phyloP scores from a whole-genome alignment of 108 stramenopile species.

The Cyclostephanos invisitatus region DNA sequence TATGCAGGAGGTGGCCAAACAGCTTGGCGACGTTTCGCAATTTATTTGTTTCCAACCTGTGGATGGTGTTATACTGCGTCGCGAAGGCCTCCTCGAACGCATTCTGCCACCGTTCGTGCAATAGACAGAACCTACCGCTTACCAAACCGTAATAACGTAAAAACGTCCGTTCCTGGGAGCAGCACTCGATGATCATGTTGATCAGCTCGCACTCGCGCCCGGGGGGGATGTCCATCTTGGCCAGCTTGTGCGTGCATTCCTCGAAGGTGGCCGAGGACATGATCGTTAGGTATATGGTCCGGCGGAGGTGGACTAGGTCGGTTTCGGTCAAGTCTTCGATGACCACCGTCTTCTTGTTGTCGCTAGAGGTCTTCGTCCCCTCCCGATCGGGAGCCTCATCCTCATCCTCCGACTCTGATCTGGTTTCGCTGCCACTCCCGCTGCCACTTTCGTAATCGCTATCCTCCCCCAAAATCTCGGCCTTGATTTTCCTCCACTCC shows the following conservation, averaged over 20 bases:
- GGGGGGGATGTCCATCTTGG: slow-evolving; percentile 90
- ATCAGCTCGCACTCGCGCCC: slow-evolving; percentile 88
- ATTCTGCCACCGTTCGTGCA: slow-evolving; percentile 85
- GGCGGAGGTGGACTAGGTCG: slow-evolving; percentile 95
- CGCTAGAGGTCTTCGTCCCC: not conserved
- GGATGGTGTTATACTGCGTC: slow-evolving; percentile 91
- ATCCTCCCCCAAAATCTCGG: slow-evolving; percentile 93
- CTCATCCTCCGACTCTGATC: slow-evolving; percentile 60
- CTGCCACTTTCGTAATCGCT: slow-evolving; percentile 55
- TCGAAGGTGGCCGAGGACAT: slow-evolving; percentile 98
- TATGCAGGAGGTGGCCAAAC: slow-evolving; percentile 97
- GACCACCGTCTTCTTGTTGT: slow-evolving; percentile 47
- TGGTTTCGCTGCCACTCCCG: slow-evolving; percentile 46
- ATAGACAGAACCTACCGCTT: slow-evolving; percentile 92
- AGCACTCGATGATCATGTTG: slow-evolving; percentile 99
- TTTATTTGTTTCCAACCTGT: slow-evolving; percentile 98
- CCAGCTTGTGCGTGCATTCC: slow-evolving; percentile 98
- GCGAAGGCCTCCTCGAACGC: slow-evolving; percentile 88
- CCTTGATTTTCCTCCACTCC: slow-evolving; percentile 86
- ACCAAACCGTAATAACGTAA: slow-evolving; percentile 95
- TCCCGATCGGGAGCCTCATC: slow-evolving; percentile 54
- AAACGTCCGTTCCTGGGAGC: slow-evolving; percentile 96
- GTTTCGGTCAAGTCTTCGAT: slow-evolving; percentile 86
- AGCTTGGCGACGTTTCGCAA: slow-evolving; percentile 98
- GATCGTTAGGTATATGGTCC: slow-evolving; percentile 98